Base-by-base conservation (phyloP, 257 asterid genomes). In the Scutellaria minor region DNA sequence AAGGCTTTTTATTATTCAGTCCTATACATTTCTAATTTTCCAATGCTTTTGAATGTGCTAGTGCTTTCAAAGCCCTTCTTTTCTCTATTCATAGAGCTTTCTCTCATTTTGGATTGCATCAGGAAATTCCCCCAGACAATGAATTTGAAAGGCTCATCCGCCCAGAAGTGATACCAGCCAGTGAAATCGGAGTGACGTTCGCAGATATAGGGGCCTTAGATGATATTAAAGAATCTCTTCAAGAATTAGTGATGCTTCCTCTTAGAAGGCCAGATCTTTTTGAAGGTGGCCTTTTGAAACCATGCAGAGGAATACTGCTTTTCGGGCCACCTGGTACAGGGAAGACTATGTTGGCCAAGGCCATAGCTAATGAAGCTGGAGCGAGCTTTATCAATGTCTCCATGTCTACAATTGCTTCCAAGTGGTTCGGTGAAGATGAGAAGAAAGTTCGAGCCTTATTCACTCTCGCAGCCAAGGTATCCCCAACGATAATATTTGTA, bases 321-420 rank as follows among this genome's bases (percentile, higher is more conserved):
- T 92, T 92, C 24, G 98, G 98, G 14, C 98, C 98, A 5, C 98
- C 98, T 45, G 98, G 96, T 44, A 92, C 96, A 0, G 98, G 96
- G 51, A 92, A 89, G 81, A 88, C 98, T 41, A 92, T 90, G 98
- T 64, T 92, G 82, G 96, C 98, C 27, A 89, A 92, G 81, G 98
- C 98, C 27, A 89, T 92, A 51, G 96, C 98, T 13, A 89, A 79
- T 22, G 97, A 91, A 84, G 96, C 97, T 4, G 93, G 96, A 69
- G 97, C 97, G 15, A 91, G 96, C 77, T 91, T 91, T 75, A 89
- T 89, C 37, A 91, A 91, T 74, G 95, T 82, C 35, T 87, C 97
- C 4, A 86, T 89, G 96, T 89, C 97, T 20, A 83, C 95, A 11
- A 86, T 91, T 58, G 87, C 96, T 47, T 92, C 98, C 8, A 92